Evolutionary conservation across 1,284 basidiomycete species (phyloP), one percentile per base, ranked within the genome.

Genomic region (Tausonia pullulans): DNA sequence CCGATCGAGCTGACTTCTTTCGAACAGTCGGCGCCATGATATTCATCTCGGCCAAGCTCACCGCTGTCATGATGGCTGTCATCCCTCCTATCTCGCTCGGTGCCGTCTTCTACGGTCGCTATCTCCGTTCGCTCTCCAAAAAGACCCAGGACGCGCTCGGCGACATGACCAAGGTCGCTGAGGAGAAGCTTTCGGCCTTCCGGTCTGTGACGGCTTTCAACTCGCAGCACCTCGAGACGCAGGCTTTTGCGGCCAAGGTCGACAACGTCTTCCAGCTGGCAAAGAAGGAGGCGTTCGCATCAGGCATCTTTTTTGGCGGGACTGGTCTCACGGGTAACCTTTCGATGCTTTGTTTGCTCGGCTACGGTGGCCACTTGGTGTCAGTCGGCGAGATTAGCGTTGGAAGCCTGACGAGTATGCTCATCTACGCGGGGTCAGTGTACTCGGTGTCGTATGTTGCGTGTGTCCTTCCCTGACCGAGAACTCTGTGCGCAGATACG

Each of bases 311-410:
- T 78, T 97, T 91, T 75, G 94, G 90, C 13, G 84, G 85, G 63
- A 95, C 90, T 0, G 93, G 93, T 0, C 90, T 94, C 82, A 92
- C 92, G 60, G 96, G 96, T 9, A 98, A 98, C 74, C 81, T 96
- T 57, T 92, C 93, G 0, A 78, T 98, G 67, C 79, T 98, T 54
- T 90, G 87, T 59, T 77, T 98, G 49, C 80, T 98, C 48, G 91
- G 91, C 54, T 98, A 97, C 72, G 96, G 93, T 59, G 95, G 95
- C 0, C 88, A 87, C 51, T 83, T 98, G 3, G 95, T 98, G 13
- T 88, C 89, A 16, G 80, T 82, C 40, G 90, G 90, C 2, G 83
- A 84, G 52, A 95, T 98, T 71, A 87, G 90, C 5, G 88, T 96
- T 45, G 93, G 93, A 5, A 90, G 95, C 70, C 76, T 97, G 71